Conservation (phyloP, 1,284 basidiomycete species). For the Cryptococcus floricola region DNA sequence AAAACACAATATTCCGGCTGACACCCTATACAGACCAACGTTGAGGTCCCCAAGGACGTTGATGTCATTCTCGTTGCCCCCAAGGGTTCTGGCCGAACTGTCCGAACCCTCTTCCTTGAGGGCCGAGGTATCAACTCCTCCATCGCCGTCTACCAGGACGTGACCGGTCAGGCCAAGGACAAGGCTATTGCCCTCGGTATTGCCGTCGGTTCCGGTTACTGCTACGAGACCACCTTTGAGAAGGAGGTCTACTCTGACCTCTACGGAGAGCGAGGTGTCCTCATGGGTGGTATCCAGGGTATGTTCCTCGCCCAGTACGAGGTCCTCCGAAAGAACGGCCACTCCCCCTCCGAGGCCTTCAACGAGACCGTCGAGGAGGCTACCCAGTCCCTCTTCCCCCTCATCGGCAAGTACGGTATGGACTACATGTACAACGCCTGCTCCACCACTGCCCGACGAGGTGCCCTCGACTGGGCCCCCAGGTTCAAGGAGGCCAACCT, state of each 20-base stretch:
- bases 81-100: slow-evolving; percentile 97
- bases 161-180: slow-evolving; percentile 95
- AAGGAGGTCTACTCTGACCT: slow-evolving; percentile 99
- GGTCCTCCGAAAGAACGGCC: slow-evolving; percentile 96
- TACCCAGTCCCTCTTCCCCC: slow-evolving; percentile 94
- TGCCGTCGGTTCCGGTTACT: slow-evolving; percentile 82
- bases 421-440: slow-evolving; percentile 99
- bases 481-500: slow-evolving; percentile 85
- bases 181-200: slow-evolving; percentile 94
- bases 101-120: slow-evolving; percentile 99
- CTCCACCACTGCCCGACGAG: slow-evolving; percentile 97
- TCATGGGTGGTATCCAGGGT: slow-evolving; percentile 99
- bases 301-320: slow-evolving; percentile 98
- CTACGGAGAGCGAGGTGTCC: slow-evolving; percentile 99
- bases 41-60: slow-evolving; percentile 85
- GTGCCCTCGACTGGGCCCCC: slow-evolving; percentile 99
- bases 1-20: background rate
- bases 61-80: slow-evolving; percentile 99
- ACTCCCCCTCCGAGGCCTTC: slow-evolving; percentile 94
- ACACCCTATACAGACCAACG: slow-evolving; percentile 59
- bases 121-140: slow-evolving; percentile 66
- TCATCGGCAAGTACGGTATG: slow-evolving; percentile 96
- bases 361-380: slow-evolving; percentile 99
- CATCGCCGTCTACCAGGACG: slow-evolving; percentile 63
- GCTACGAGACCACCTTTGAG: slow-evolving; percentile 92